Base-by-base conservation (phyloP, 129 eudicot species). In the Solidago caesia region DNA sequence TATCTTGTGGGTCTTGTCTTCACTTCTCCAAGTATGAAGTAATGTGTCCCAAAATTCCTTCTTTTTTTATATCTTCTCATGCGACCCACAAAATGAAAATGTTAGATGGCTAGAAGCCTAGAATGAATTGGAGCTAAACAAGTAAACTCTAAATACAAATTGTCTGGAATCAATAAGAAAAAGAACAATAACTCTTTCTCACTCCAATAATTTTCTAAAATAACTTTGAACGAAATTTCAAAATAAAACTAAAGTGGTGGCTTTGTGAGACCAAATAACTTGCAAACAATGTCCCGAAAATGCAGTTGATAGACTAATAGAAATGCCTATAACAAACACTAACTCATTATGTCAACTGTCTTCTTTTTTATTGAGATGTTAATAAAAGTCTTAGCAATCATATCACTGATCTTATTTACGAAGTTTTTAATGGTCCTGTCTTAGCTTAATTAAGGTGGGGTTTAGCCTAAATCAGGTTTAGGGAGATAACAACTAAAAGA, bases 51-150 rank as follows among this genome's bases (percentile, higher is more conserved):
- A 29, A 29, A 29, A 29, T 29, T 29, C 39, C 39, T 29, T 29
- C 2, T 29, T 29, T 44, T 33, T 64, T 13, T 48, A 74, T 51
- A 33, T 49, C 26, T 64, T 75, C 71, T 64, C 55, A 65, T 53
- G 39, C 49, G 42, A 75, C 43, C 72, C 51, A 75, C 62, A 48
- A 21, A 75, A 21, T 64, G 79, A 53, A 42, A 55, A 25, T 4
- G 2, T 65, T 49, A 52, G 8, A 29, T 29, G 39, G 39, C 39
- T 29, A 29, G 39, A 29, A 1, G n/a, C n/a, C n/a, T n/a, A n/a
- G n/a, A n/a, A n/a, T 29, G 39, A 63, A 53, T 53, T 53, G 9
- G 41, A 55, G 49, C 48, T 39, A 12, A 47, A 62, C 15, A 74
- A 61, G n/a, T n/a, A n/a, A n/a, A n/a, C 26, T n/a, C 33, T 9